Evolutionary conservation across 1,139 yeast species (phyloP).

Genomic region (Candida tetrigidarum): DNA sequence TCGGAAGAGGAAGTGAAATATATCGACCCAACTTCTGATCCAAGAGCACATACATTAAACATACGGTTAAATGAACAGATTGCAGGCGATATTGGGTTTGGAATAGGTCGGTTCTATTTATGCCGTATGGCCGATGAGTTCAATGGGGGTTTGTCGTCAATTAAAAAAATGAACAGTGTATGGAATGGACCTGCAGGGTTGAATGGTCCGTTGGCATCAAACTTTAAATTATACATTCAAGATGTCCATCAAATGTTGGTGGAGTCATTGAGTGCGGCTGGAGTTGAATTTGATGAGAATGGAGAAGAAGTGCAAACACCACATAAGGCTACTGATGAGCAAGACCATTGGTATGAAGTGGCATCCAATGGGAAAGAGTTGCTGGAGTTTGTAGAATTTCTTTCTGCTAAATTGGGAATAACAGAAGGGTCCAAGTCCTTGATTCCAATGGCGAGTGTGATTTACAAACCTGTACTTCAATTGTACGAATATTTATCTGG

Average conservation of each 20-base stretch:
- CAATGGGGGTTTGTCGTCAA: constrained; percentile 45
- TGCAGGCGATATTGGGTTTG: constrained; percentile 52
- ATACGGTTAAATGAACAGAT: constrained; percentile 45
- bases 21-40: constrained; percentile 48
- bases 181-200: constrained; percentile 24
- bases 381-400: constrained; percentile 30
- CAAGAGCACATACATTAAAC: constrained; percentile 41
- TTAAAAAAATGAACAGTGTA: constrained; percentile 34
- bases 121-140: constrained; percentile 44
- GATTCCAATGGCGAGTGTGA: constrained; percentile 26
- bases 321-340: constrained; percentile 11
- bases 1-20: constrained; percentile 35
- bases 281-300: constrained; percentile 37
- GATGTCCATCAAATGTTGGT: constrained; percentile 45
- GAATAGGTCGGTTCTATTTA: constrained; percentile 49
- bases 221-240: constrained; percentile 54
- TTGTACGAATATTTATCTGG: constrained; percentile 30
- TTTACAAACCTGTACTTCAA: constrained; percentile 31
- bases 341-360: constrained; percentile 47
- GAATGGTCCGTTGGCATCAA: constrained; percentile 31
- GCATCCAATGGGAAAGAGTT: constrained; percentile 42
- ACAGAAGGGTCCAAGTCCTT: constrained; percentile 11
- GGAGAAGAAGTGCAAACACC: constrained; percentile 24
- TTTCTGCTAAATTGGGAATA: constrained; percentile 24
- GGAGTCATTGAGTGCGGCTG: constrained; percentile 31